A percentile compares a stretch with the other conserved stretches of the same genome.
Conservation (phyloP, 305 asterid species). For the Solanum aculeatissimum region DNA sequence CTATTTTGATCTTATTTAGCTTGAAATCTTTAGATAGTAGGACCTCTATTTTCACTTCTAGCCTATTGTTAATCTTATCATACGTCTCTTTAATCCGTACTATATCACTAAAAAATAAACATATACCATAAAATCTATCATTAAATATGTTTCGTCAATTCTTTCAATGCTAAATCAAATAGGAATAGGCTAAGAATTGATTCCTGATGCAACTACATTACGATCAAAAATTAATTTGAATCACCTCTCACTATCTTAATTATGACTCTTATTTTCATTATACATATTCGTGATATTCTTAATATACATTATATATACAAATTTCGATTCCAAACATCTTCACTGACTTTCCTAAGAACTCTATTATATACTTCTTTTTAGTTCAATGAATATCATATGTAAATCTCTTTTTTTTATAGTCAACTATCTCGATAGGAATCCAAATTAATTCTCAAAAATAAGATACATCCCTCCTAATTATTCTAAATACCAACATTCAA, state of each 20-base stretch:
- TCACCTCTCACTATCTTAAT: background rate
- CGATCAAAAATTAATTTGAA: background rate
- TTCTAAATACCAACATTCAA: background rate
- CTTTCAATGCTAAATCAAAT: background rate
- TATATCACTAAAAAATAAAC: background rate
- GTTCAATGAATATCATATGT: background rate
- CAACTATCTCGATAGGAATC: background rate
- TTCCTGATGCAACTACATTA: background rate
- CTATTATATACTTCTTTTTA: background rate
- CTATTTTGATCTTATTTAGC: background rate
- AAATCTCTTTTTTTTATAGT: background rate
- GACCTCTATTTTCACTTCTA: no score
- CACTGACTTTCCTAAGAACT: background rate
- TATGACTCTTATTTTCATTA: background rate
- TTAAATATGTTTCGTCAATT: background rate
- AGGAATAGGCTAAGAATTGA: background rate
- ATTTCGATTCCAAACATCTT: background rate
- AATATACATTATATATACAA: background rate
- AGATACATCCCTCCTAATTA: background rate
- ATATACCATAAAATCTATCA: background rate
- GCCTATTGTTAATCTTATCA: fast-evolving
- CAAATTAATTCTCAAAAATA: background rate
- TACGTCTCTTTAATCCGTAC: background rate
- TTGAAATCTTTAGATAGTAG: background rate
- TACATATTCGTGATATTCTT: background rate